These are phyloP conservation scores for Pichia sp. DNA, from an alignment of 1,139 yeast species.

Conservation along the genomic window DNA sequence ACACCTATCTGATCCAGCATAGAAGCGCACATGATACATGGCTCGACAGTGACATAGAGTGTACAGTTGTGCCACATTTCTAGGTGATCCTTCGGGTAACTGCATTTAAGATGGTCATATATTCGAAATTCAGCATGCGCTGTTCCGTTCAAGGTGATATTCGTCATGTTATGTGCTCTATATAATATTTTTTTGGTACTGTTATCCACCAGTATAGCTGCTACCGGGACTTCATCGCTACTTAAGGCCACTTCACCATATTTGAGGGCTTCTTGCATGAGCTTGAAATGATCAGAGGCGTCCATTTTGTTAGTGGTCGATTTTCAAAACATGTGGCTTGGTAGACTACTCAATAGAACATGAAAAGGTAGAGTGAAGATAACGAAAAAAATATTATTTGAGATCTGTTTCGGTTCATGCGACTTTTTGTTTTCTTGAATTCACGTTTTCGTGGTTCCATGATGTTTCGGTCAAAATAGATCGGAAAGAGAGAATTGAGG, in stretches of 20 bases:
- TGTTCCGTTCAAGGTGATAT: conserved; percentile 75
- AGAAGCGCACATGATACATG: conserved; percentile 97
- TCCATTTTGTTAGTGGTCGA: conserved; percentile 2
- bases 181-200: conserved; percentile 50
- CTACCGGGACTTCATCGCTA: conserved; percentile 67
- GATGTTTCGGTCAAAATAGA: neutral
- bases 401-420: neutral
- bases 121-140: conserved; percentile 92
- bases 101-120: conserved; percentile 48
- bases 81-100: conserved; percentile 23
- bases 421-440: neutral
- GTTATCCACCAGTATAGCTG: conserved; percentile 56
- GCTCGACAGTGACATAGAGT: conserved; percentile 93
- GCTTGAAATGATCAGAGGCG: conserved; percentile 29
- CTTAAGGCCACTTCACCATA: conserved; percentile 55
- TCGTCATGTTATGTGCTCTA: conserved; percentile 86
- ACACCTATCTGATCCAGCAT: conserved; percentile 80
- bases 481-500: too few relatives aligned
- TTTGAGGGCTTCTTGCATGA: conserved; percentile 48
- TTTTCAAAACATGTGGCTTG: too few relatives aligned
- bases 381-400: neutral
- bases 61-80: conserved; percentile 47
- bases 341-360: too few relatives aligned
- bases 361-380: too few relatives aligned
- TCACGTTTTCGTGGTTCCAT: neutral